Evolutionary conservation across 2,329 filamentous ascomycete genomes (phyloP), one percentile per base, ranked within the genome.

Genomic region (Penicillium sp.): DNA sequence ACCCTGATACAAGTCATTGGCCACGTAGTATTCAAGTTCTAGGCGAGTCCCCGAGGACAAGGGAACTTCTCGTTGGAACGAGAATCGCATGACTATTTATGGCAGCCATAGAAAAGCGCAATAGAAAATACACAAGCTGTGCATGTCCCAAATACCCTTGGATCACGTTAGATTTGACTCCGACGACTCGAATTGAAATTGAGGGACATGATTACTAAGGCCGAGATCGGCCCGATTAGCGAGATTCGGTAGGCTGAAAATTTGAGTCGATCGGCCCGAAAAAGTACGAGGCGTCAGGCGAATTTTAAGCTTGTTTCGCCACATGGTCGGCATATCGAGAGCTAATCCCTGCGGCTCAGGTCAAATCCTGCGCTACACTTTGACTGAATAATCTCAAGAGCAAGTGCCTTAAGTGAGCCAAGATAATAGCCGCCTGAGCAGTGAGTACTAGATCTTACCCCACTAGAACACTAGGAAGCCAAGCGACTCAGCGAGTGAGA

Each of bases 281-380:
- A 38, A 14, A 37, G 25, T 52, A 4, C 28, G 4, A 8, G 37
- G 51, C 14, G 33, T 25, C 22, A 40, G 16, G 13, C 33, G 25
- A 53, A 14, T 40, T 16, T 37, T 53, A 53, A 53, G 51, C 33
- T 53, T 53, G 35, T 53, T 53, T 53, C 14, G 51, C 51, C 14
- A 40, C 51, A 26, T 53, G 35, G 22, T 26, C 11, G 14, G 13
- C 11, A 38, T 6, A 37, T 52, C 49, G 49, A 38, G 10, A 52
- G 11, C 30, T 38, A 52, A 11, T 16, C 14, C n/a, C 30, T 33
- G 19, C 42, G 26, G 22, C 22, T 45, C 14, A 11, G 22, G n/a
- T 11, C 22, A 1, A 14, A 43, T 11, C 22, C 19, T 10, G 14
- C 30, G 26, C 45, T 30, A 30, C 11, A n/a, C 5, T 16, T 4